Percentiles rank a stretch among this genome's conserved stretches.
These are phyloP conservation scores for Chloranthus sessilifolius DNA, from an alignment of 164 flowering plant genomes.

Conservation along the genomic window DNA sequence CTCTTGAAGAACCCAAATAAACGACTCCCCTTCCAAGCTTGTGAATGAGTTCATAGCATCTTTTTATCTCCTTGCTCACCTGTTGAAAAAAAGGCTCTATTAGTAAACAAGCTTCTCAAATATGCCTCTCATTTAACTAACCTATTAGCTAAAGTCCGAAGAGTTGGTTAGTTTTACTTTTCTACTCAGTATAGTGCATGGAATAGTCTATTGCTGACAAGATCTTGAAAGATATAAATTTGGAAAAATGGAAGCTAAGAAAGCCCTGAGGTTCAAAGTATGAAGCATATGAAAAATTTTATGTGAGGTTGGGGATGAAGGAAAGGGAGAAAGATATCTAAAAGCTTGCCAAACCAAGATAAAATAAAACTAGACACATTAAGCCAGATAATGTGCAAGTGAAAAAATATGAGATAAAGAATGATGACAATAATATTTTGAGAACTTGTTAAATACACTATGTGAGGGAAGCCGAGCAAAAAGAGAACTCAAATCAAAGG, in stretches of 20 bases:
- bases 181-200: background rate
- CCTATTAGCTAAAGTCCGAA: background rate
- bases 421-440: too few relatives aligned
- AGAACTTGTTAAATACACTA: too few relatives aligned
- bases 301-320: too few relatives aligned
- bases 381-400: too few relatives aligned
- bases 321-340: too few relatives aligned
- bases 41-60: constrained; percentile 70
- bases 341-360: too few relatives aligned
- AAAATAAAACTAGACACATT: too few relatives aligned
- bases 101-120: background rate
- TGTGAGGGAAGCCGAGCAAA: too few relatives aligned
- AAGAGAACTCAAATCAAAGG: too few relatives aligned
- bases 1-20: constrained; percentile 86
- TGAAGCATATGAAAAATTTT: too few relatives aligned
- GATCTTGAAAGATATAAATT: background rate
- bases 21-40: constrained; percentile 86
- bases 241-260: background rate
- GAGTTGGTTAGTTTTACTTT: background rate
- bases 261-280: background rate
- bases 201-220: background rate
- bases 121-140: background rate
- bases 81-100: constrained; percentile 20
- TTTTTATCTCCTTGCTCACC: constrained; percentile 73
- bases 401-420: too few relatives aligned